Evolutionary conservation across 495 filamentous ascomycete species (phyloP), one percentile per base, ranked within the genome.

Genomic region (Bacidia gigantensis): DNA sequence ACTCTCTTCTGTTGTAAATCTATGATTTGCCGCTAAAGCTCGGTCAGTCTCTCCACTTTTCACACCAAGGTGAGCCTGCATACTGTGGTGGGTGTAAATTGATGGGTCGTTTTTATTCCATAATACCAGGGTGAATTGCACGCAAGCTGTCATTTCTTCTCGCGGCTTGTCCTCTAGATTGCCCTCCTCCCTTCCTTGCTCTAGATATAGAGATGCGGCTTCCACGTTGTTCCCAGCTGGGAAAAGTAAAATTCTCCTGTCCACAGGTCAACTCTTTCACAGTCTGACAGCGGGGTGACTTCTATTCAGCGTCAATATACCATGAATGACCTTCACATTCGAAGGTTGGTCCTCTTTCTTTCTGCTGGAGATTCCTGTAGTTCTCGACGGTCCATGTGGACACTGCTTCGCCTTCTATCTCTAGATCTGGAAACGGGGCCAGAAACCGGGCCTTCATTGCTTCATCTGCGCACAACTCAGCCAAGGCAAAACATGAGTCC

Each of bases 1-100:
- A n/a, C 86, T 86, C 68, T 99, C 92, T 20, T 96, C 90, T 39
- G 81, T 83, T 11, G 86, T 95, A 63, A 95, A 99, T 49, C 92
- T 82, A 60, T 99, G 92, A 52, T 87, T 87, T 42, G 77, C 77
- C 53, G 75, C 77, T 80, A 59, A 11, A 51, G 9, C 29, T 24
- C 54, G 3, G 44, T 57, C 35, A 53, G 51, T 18, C 45, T 64
- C 60, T 26, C 51, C 35, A 52, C 47, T 49, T 44, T 41, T 55
- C 9, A 5, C 11, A 44, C 24, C 29, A 54, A 21, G 5, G 41
- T 51, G 42, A 43, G 3, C n/a, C 20, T 41, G 32, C 66, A 53
- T 72, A 80, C 75, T 69, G 56, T 86, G 89, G 46, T 78, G 74
- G 35, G 75, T 68, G 61, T 80, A 83, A 53, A 95, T 77, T 24